phyloP scores from a whole-genome alignment of 805 yeast species.

The Pichia heedii region DNA sequence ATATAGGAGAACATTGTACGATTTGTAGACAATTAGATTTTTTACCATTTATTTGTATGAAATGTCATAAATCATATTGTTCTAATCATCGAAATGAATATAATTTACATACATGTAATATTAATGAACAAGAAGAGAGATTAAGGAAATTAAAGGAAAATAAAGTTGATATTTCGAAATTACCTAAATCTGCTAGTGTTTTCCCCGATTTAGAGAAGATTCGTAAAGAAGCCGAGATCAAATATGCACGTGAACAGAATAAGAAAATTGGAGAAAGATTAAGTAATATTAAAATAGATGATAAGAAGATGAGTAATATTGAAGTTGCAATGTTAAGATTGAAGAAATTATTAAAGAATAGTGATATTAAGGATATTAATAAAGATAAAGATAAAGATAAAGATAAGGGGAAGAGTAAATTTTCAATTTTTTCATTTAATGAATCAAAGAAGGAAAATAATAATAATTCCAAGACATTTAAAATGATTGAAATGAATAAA shows the following conservation, averaged over 20 bases:
- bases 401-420: no score
- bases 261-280: conserved; percentile 9
- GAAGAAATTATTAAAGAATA: conserved; percentile 6
- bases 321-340: conserved; percentile 14
- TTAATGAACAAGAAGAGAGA: conserved; percentile 16
- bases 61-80: conserved; percentile 36
- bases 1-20: conserved; percentile 50
- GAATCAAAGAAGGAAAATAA: background rate
- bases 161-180: conserved; percentile 10
- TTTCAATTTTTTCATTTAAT: no score
- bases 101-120: conserved; percentile 22
- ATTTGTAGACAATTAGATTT: conserved; percentile 48
- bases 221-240: conserved; percentile 28
- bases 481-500: conserved; percentile 29
- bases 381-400: no score
- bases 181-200: conserved; percentile 36
- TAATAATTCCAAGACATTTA: background rate
- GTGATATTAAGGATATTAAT: background rate
- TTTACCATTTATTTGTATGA: conserved; percentile 45
- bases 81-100: conserved; percentile 37
- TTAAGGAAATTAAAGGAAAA: background rate
- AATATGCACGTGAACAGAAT: conserved; percentile 5
- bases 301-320: conserved; percentile 6
- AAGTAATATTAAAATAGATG: conserved; percentile 2
- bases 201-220: conserved; percentile 45